Evolutionary conservation across 805 yeast genomes (phyloP), one percentile per base, ranked within the genome.

Genomic region (Metschnikowia drakensbergensis): DNA sequence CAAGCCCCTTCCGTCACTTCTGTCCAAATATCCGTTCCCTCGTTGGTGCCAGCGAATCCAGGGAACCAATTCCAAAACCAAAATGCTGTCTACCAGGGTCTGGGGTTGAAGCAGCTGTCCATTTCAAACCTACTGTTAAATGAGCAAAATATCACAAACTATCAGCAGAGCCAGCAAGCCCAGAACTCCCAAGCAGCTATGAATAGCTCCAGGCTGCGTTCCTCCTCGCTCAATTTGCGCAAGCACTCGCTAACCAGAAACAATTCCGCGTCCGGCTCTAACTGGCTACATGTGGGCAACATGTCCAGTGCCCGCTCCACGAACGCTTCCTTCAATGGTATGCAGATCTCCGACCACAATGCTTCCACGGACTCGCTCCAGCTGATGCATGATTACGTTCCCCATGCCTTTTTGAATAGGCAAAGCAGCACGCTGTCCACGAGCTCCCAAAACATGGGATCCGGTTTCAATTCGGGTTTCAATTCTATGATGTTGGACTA

Each of bases 241-340:
- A 72, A 71, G 52, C 77, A 72, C 53, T 69, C 75, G 9, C 65
- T 72, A 41, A 71, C 76, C 1, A 59, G 77, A 54, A 72, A 71
- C 52, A 71, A 71, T 53, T 68, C 75, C 8, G 61, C 60, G 44
- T 59, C 58, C 38, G 64, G 63, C 29, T 61, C 61, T 51, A 69
- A 63, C 50, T 72, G 76, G 77, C 61, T 72, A 39, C 77, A 72
- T 58, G 70, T 72, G 35, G 77, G 77, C 4, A 72, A 72, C 54
- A 61, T 72, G 49, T 64, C 61, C 51, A 66, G 61, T 46, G n/a
- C 31, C 11, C 45, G 45, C 37, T 23, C 32, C 22, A 61, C 66
- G 10, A 64, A 71, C 47, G 59, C 65, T n/a, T 49, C 53, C 17
- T 47, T 43, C 26, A 50, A 54, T 11, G 51, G 52, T 37, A 46